These are phyloP conservation scores for Geosmithia morbida DNA, from an alignment of 2,329 filamentous ascomycete species.

Conservation along the genomic window DNA sequence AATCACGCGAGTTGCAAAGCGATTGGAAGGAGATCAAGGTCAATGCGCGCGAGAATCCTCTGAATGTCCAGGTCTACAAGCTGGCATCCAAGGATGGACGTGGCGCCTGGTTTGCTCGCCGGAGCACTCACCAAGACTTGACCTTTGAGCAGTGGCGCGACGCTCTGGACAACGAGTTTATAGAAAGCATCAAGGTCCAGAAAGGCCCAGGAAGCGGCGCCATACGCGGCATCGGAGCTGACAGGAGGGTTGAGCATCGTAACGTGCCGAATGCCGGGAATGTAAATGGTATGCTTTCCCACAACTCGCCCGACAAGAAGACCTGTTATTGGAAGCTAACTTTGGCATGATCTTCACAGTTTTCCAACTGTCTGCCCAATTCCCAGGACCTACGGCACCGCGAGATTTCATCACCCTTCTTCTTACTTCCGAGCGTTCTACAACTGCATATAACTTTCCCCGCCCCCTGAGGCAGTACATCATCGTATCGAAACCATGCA, in stretches of 20 bases:
- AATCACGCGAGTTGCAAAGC: constrained; percentile 47
- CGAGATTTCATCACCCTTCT: constrained; percentile 78
- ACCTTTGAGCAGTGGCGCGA: constrained; percentile 65
- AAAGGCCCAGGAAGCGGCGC: constrained; percentile 57
- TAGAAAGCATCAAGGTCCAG: constrained; percentile 58
- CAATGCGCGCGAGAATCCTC: constrained; percentile 56
- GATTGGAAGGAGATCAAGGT: constrained; percentile 81
- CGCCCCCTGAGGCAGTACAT: constrained; percentile 57
- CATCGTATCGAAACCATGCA: constrained; percentile 73
- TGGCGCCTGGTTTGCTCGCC: constrained; percentile 79
- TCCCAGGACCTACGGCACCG: constrained; percentile 76
- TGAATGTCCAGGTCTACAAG: constrained; percentile 68
- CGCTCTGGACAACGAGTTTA: constrained; percentile 67
- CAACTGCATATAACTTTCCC: constrained; percentile 13
- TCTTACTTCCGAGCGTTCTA: constrained; percentile 47
- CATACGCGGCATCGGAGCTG: constrained; percentile 75
- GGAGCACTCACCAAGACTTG: constrained; percentile 68
- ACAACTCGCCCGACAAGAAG: neutral
- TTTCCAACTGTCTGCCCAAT: constrained; percentile 76
- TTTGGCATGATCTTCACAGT: constrained; percentile 30
- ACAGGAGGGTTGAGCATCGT: constrained; percentile 54
- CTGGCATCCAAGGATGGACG: constrained; percentile 64
- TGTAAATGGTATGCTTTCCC: constrained; percentile 37
- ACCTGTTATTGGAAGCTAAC: neutral
- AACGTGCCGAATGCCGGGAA: constrained; percentile 43